These are phyloP conservation scores for Rhodocollybia butyracea DNA, from an alignment of 768 basidiomycete species.

Conservation along the genomic window DNA sequence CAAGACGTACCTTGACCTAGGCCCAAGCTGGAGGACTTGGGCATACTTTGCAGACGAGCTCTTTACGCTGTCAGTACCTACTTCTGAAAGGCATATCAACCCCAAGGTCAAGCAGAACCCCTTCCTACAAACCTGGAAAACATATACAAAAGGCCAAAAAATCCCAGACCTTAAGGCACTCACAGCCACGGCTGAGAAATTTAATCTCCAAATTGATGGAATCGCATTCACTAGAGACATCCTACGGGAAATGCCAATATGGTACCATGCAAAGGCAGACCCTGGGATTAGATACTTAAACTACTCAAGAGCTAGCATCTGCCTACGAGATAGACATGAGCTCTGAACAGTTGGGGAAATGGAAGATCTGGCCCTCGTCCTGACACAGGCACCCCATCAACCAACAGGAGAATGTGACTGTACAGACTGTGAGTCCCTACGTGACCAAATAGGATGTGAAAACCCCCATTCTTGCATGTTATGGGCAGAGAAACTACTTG, in stretches of 20 bases:
- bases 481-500: background rate
- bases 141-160: conserved; percentile 10
- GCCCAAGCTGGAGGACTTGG: background rate
- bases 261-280: conserved; percentile 24
- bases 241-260: conserved; percentile 22
- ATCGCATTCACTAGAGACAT: conserved; percentile 6
- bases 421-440: background rate
- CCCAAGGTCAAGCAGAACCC: conserved; percentile 11
- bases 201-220: conserved; percentile 13
- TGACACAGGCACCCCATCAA: background rate
- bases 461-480: background rate
- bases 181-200: conserved; percentile 18
- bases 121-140: conserved; percentile 25
- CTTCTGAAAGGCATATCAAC: conserved; percentile 1
- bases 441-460: background rate
- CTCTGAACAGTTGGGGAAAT: conserved; percentile 4
- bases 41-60: conserved; percentile 1
- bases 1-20: conserved; percentile 10
- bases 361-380: conserved; percentile 1
- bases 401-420: background rate
- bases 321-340: conserved; percentile 7
- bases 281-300: background rate
- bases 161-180: conserved; percentile 14
- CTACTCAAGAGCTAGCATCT: conserved; percentile 4
- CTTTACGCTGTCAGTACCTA: background rate